These are phyloP conservation scores for Coniochaeta sp. DNA, from an alignment of 2,329 filamentous ascomycete genomes.

Conservation along the genomic window DNA sequence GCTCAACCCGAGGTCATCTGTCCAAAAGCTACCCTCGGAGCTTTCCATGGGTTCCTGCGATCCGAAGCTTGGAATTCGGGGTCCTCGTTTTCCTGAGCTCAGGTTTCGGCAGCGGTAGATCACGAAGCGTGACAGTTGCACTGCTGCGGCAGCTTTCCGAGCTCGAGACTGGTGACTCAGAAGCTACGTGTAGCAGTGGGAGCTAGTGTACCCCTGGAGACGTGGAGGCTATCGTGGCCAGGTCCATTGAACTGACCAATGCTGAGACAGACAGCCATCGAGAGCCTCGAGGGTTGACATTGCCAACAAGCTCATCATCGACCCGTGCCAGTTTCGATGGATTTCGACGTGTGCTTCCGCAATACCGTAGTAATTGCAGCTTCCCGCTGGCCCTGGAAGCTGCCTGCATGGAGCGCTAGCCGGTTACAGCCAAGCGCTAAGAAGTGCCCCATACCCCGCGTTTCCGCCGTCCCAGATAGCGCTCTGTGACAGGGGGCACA, in stretches of 20 bases:
- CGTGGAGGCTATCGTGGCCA: neutral
- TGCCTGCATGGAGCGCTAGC: neutral
- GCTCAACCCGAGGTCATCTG: too few species aligned
- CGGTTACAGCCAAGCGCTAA: constrained; percentile 1
- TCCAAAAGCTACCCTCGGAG: too few species aligned
- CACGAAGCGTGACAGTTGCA: neutral
- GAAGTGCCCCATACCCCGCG: neutral
- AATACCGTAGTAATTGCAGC: neutral
- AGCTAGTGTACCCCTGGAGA: neutral
- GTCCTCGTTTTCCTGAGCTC: neutral
- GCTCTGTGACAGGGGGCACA: neutral
- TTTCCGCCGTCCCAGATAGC: neutral
- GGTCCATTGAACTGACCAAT: neutral
- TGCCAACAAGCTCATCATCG: neutral
- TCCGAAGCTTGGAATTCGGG: too few species aligned
- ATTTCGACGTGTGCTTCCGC: neutral
- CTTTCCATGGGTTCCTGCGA: too few species aligned
- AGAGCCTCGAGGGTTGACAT: neutral
- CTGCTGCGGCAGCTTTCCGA: too few species aligned
- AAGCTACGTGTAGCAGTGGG: neutral
- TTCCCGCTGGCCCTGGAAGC: neutral
- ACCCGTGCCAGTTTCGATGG: neutral
- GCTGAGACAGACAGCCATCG: neutral
- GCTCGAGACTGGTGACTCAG: neutral
- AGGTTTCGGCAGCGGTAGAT: neutral